Evolutionary conservation across 768 basidiomycete species (phyloP), one percentile per base, ranked within the genome.

Genomic region (Cystofilobasidium capitatum): DNA sequence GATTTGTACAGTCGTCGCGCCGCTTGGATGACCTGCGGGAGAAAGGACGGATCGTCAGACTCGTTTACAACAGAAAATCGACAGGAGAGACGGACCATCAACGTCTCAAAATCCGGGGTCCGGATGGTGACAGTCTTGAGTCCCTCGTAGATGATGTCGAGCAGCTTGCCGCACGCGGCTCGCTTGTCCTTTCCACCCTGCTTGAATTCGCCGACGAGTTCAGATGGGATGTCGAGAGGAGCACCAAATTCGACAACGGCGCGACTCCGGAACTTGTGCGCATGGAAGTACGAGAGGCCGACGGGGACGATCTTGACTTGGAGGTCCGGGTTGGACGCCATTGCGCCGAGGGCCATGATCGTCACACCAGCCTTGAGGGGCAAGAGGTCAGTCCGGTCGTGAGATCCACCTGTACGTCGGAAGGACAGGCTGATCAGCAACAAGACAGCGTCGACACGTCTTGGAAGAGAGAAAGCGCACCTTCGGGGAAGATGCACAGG

Each of bases 401-500:
- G 96, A 67, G 93, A 97, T 65, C 96, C 96, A 72, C 96, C 93
- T 97, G 70, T 60, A 72, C 64, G 70, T 35, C 45, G 58, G 33
- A 31, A 3, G 4, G 24, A 62, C 3, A 4, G 24, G 40, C 29
- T 9, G 7, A 42, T 42, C 9, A 61, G 13, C 10, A 17, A 37
- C 17, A 37, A 7, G 59, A 39, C 16, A 37, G 16, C 24, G 24
- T 13, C 12, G 59, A 36, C 17, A 31, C 31, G 26, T n/a, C 31
- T 3, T 22, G 2, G 57, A 9, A n/a, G 31, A 10, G 14, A 44
- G 31, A 17, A 61, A 12, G 31, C 35, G 17, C 71, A 90, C 93
- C 94, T 86, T 98, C 96, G 44, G 96, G 96, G 75, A 98, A 98
- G 71, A 99, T 97, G 55, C 96, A 93, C 70, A 99, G 93, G 71